Evolutionary conservation across 1,284 basidiomycete genomes (phyloP).

Genomic region (Cryptococcus maquisensis): DNA sequence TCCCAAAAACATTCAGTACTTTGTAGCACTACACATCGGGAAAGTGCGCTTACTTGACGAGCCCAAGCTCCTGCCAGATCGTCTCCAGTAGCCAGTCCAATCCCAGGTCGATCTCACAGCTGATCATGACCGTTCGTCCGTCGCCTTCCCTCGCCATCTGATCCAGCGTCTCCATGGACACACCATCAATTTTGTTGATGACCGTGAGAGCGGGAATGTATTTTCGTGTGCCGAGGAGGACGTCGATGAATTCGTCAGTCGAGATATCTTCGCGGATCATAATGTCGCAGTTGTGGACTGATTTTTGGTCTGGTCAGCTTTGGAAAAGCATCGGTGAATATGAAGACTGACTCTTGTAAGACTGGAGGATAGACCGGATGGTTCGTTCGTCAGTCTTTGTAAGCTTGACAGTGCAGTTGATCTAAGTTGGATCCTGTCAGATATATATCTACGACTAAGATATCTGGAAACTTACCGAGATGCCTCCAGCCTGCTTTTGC

Average conservation of each 20-base stretch:
- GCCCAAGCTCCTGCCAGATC: conserved; percentile 75
- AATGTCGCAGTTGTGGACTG: conserved; percentile 86
- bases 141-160: conserved; percentile 81
- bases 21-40: not conserved
- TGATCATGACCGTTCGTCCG: conserved; percentile 74
- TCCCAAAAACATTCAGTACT: conserved; percentile 1
- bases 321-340: not conserved
- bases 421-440: conserved; percentile 51
- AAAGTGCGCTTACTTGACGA: conserved; percentile 61
- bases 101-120: conserved; percentile 86
- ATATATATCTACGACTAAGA: conserved; percentile 6
- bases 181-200: conserved; percentile 89
- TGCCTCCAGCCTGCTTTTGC: conserved; percentile 80
- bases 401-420: conserved; percentile 84
- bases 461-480: conserved; percentile 53
- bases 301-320: not conserved
- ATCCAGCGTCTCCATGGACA: conserved; percentile 85
- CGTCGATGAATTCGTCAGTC: conserved; percentile 95
- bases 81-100: conserved; percentile 81
- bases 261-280: conserved; percentile 97
- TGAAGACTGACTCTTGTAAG: conserved; percentile 58
- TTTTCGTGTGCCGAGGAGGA: conserved; percentile 89
- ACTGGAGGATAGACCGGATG: conserved; percentile 81
- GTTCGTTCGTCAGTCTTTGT: conserved; percentile 95
- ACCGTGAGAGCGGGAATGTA: conserved; percentile 90